These are phyloP conservation scores for Diplodia scrobiculata DNA, from an alignment of 2,329 filamentous ascomycete species.

Conservation along the genomic window DNA sequence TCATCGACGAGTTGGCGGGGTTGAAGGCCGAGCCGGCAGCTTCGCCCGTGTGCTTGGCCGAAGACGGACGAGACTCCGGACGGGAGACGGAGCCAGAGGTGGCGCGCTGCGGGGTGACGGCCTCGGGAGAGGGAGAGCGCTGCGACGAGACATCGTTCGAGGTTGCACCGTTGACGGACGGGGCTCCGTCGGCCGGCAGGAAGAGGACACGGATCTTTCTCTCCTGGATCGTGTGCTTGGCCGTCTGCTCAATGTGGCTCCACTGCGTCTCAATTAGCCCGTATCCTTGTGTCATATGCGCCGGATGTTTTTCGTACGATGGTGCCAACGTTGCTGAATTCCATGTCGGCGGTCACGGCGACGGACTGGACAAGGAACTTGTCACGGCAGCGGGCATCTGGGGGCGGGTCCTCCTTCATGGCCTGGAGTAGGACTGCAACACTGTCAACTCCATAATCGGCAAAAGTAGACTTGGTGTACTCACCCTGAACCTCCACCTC, in stretches of 20 bases:
- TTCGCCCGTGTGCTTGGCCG: constrained; percentile 48
- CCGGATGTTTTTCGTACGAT: constrained; percentile 63
- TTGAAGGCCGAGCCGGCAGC: constrained; percentile 47
- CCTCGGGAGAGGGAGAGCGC: constrained; percentile 58
- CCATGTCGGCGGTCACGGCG: constrained; percentile 77
- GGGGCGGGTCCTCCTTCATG: constrained; percentile 91
- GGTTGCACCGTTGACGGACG: constrained; percentile 40
- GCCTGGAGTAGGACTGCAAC: constrained; percentile 84
- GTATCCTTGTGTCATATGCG: constrained; percentile 29
- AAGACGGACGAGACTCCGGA: constrained; percentile 44
- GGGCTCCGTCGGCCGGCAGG: constrained; percentile 60
- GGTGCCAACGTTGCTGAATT: constrained; percentile 75
- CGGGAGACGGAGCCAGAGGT: constrained; percentile 44
- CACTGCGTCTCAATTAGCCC: constrained; percentile 58
- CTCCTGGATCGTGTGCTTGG: constrained; percentile 80
- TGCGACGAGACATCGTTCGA: constrained; percentile 45
- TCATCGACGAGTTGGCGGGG: constrained; percentile 46
- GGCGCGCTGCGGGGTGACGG: constrained; percentile 51
- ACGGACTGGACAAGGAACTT: constrained; percentile 98
- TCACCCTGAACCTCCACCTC: constrained; percentile 90
- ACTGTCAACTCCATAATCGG: background rate
- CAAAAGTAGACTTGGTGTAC: background rate
- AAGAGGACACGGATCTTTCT: constrained; percentile 94
- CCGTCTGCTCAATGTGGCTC: constrained; percentile 69
- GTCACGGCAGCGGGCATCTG: constrained; percentile 88